Base-by-base conservation (phyloP, 768 basidiomycete species). In the Phanerodontia chrysosporium region DNA sequence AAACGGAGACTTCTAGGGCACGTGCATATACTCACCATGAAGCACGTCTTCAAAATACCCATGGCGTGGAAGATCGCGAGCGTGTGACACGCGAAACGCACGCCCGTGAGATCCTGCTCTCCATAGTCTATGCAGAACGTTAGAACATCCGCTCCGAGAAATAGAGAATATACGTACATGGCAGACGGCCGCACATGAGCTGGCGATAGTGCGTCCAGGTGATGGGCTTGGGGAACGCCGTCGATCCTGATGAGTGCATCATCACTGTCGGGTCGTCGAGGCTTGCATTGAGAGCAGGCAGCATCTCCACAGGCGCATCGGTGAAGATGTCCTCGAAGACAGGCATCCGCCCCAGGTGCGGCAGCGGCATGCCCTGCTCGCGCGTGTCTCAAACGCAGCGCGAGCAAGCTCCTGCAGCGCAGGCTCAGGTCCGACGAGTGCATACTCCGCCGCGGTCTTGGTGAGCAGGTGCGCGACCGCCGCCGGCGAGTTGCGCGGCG, bases 401-500 rank as follows among this genome's bases (percentile, higher is more conserved):
- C 67, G 28, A 2, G 59, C 55, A 7, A 74, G 65, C 8, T 64
- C 59, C 28, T 58, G 55, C 56, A 69, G 67, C 2, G 70, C 28
- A 3, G 55, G 55, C n/a, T 74, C 74, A 5, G 57, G 55, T 4
- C 72, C 70, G 49, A 73, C 66, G 9, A 74, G 65, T 9, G 76
- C n/a, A 45, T 68, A 62, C 3, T 45, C 51, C 1, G 66, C 64
- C 2, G 55, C 56, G 1, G 59, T 65, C 45, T 63, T 65, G 27
- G 48, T 25, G n/a, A 75, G 24, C 1, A 76, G 69, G 49, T 74
- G 65, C 2, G 73, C 73, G 2, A 73, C 61, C 1, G 65, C 69
- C 7, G 57, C 58, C 7, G 65, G 57, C 7, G 66, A 69, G 60
- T 70, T 71, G 27, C 65, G 64, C 3, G 65, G 51, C 1, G 70